Percentiles rank a stretch among this genome's conserved stretches.
These are phyloP conservation scores for Ascochyta koolunga DNA, from an alignment of 2,329 filamentous ascomycete genomes.

Conservation along the genomic window DNA sequence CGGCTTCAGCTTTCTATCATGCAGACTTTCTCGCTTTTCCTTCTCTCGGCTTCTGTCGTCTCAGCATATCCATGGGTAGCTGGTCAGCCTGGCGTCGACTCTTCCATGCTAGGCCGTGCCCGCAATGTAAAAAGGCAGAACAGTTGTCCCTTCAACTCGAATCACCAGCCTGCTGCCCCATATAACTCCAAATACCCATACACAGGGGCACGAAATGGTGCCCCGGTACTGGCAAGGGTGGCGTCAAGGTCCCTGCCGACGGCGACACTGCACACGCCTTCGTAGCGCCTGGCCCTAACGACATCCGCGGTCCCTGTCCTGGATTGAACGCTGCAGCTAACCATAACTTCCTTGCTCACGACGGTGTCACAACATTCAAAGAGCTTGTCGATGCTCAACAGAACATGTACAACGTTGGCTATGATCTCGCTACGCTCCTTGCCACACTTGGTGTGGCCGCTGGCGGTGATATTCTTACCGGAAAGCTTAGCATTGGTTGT, in stretches of 20 bases:
- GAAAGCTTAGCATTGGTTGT: slow-evolving; percentile 54
- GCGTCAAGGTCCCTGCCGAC: slow-evolving; percentile 52
- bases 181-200: slow-evolving; percentile 44
- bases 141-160: slow-evolving; percentile 30
- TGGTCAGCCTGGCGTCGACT: slow-evolving; percentile 26
- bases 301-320: slow-evolving; percentile 47
- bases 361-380: slow-evolving; percentile 51
- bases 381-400: slow-evolving; percentile 56
- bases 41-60: slow-evolving; percentile 23
- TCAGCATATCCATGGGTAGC: slow-evolving; percentile 30
- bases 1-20: slow-evolving; percentile 13
- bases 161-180: slow-evolving; percentile 31
- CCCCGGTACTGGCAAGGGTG: slow-evolving; percentile 51
- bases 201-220: slow-evolving; percentile 51
- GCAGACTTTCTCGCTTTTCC: slow-evolving; percentile 23
- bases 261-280: slow-evolving; percentile 45
- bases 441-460: slow-evolving; percentile 49
- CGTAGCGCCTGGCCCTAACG: slow-evolving; percentile 25
- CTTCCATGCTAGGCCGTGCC: slow-evolving; percentile 17
- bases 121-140: slow-evolving; percentile 23
- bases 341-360: slow-evolving; percentile 49
- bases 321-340: slow-evolving; percentile 53
- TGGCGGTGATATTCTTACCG: slow-evolving; percentile 51
- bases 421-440: slow-evolving; percentile 50
- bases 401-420: slow-evolving; percentile 55